These are phyloP conservation scores for Solanum hybrid DNA, from an alignment of 305 asterid genomes.

Conservation along the genomic window DNA sequence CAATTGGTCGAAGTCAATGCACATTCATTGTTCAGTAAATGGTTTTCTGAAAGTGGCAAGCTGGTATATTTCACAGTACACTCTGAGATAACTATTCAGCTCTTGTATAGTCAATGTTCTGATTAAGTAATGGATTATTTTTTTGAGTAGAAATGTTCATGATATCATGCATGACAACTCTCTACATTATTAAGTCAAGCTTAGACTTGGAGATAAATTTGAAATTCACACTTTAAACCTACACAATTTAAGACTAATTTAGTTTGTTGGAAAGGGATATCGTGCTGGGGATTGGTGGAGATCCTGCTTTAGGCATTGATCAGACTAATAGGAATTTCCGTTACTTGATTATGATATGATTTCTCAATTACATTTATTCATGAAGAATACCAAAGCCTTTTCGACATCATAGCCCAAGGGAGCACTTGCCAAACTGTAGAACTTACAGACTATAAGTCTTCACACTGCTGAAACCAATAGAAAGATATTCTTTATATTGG, in stretches of 20 bases:
- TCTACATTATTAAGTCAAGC: background rate
- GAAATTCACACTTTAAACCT: background rate
- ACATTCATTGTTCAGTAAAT: slow-evolving; percentile 95
- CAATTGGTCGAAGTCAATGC: slow-evolving; percentile 96
- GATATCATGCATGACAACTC: background rate
- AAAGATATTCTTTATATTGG: background rate
- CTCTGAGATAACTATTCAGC: background rate
- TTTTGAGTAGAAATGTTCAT: background rate
- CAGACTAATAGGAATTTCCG: background rate
- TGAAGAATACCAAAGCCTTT: background rate
- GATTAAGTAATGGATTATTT: background rate
- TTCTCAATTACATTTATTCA: background rate
- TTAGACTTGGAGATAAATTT: background rate
- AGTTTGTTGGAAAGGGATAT: background rate
- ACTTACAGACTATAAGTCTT: background rate
- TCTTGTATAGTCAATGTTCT: background rate
- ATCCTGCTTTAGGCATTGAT: background rate
- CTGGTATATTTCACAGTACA: slow-evolving; percentile 41
- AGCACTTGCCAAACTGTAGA: background rate
- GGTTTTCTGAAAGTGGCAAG: slow-evolving; percentile 99
- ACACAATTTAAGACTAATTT: background rate
- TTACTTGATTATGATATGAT: background rate
- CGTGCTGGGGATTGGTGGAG: background rate
- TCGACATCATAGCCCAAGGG: background rate
- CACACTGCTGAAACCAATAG: background rate